phyloP scores from a whole-genome alignment of 352 stramenopile species.

The Pythium insidiosum region DNA sequence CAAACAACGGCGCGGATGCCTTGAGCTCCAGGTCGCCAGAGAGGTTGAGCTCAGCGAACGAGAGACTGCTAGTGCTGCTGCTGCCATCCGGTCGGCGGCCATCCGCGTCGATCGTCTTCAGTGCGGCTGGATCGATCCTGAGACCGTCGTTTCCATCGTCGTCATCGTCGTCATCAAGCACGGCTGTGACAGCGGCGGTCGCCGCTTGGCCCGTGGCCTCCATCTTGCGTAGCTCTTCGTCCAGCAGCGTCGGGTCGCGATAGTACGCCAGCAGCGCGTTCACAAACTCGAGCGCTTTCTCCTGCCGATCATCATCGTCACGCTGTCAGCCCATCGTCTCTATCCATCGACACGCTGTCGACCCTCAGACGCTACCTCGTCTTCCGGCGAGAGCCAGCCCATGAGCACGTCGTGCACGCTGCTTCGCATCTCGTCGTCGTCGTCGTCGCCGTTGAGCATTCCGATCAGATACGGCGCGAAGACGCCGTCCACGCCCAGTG shows the following conservation, averaged over 20 bases:
- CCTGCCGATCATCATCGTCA: constrained; percentile 20
- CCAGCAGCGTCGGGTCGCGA: constrained; percentile 45
- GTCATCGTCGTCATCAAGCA: constrained; percentile 11
- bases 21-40: constrained; percentile 64
- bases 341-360: too few relatives aligned
- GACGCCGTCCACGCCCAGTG: constrained; percentile 68
- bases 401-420: constrained; percentile 81
- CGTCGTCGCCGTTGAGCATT: constrained; percentile 43
- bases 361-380: constrained; percentile 39
- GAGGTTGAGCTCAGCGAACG: too few relatives aligned
- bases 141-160: constrained; percentile 19
- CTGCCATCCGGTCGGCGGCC: too few relatives aligned
- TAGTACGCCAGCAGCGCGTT: constrained; percentile 55
- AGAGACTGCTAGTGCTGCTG: too few relatives aligned
- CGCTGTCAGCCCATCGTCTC: too few relatives aligned
- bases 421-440: constrained; percentile 50
- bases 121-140: constrained; percentile 65
- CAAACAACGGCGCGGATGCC: constrained; percentile 60
- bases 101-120: too few relatives aligned
- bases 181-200: too few relatives aligned
- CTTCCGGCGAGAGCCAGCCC: constrained; percentile 69
- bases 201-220: too few relatives aligned
- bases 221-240: too few relatives aligned
- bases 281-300: constrained; percentile 58
- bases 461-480: constrained; percentile 80